Evolutionary conservation across 2,329 filamentous ascomycete species (phyloP), one percentile per base, ranked within the genome.

Genomic region (Lizonia empirigonia): DNA sequence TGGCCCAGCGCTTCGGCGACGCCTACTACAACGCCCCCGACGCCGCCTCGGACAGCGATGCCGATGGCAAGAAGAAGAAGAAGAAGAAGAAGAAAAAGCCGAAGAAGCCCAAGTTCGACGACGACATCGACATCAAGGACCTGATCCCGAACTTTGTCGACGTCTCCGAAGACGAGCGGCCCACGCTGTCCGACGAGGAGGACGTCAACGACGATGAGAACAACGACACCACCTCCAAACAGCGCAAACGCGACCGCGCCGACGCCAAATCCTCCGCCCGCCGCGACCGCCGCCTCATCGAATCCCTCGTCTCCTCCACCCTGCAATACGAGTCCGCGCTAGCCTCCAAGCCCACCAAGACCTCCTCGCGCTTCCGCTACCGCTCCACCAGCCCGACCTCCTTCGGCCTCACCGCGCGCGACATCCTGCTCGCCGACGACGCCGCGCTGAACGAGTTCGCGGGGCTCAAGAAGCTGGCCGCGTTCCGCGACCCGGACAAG

Each of bases 111-210:
- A 89, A 85, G 56, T 99, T 93, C 88, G 90, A 97, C 64, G 91
- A 97, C 67, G 94, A 99, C 70, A 97, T 99, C 64, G 92, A 97
- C 69, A 97, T 99, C 77, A 91, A 89, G 55, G 93, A 96, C 71
- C 81, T 97, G 41, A 78, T 96, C 22, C 91, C 91, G 1, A 90
- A 96, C 55, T 96, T 95, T 68, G 85, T 90, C 16, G 89, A 90
- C 20, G 83, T 80, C 4, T 80, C 82, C n/a, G 83, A 84, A n/a
- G 87, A 85, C 26, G 83, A 81, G 62, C 79, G 93, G 50, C 85
- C 90, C 65, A 83, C 82, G 50, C 93, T 95, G 70, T 77, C 79
- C 8, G 80, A 80, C 26, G 73, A 69, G 44, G 63, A 66, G 5
- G 60, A 70, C 56, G 77, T 75, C 1, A 79, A 82, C 20, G 73